Base-by-base conservation (phyloP, 1,139 yeast species). In the Blastobotrys raffinosifermentans region DNA sequence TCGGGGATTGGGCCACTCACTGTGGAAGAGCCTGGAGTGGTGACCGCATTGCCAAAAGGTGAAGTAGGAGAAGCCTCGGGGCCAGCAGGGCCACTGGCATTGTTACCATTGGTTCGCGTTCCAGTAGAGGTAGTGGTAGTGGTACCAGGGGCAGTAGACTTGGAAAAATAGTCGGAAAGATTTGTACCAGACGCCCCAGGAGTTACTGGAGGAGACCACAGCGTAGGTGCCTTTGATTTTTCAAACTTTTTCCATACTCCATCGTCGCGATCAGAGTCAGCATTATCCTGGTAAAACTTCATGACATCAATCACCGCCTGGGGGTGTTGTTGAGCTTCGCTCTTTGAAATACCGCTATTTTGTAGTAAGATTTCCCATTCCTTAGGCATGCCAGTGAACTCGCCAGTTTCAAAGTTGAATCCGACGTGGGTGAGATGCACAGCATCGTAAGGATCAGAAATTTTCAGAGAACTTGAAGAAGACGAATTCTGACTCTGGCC, bases 391-490 rank as follows among this genome's bases (percentile, higher is more conserved):
- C 96, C 97, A 2, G 91, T 83, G 54, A 82, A 89, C 41, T 84
- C 80, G 7, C 96, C 95, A 22, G 91, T 80, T 50, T 77, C 80
- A 19, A 71, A 63, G 58, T 89, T 91, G 42, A 83, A 80, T 16
- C 95, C 96, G 9, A 91, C 97, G 60, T 91, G 97, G 2, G 94
- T 86, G 29, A 86, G 83, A 56, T 87, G 95, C 53, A 85, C 81
- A 20, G 94, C 84, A 55, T 85, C 87, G 59, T 81, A 86, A 0
- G 97, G 97, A 1, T 87, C 80, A 25, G 94, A 83, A 35, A 91
- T 87, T 49, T 78, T 80, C 61, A 81, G 67, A 7, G 31, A 30
- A 14, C 32, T 35, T 14, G 19, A 32, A 7, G 29, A 35, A 10
- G 27, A 25, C n/a, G 31, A 20, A 14, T 19, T 19, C 15, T 14